Evolutionary conservation across 176 grass and related monocot genomes (phyloP), one percentile per base, ranked within the genome.

Genomic region (Raddia distichophylla): DNA sequence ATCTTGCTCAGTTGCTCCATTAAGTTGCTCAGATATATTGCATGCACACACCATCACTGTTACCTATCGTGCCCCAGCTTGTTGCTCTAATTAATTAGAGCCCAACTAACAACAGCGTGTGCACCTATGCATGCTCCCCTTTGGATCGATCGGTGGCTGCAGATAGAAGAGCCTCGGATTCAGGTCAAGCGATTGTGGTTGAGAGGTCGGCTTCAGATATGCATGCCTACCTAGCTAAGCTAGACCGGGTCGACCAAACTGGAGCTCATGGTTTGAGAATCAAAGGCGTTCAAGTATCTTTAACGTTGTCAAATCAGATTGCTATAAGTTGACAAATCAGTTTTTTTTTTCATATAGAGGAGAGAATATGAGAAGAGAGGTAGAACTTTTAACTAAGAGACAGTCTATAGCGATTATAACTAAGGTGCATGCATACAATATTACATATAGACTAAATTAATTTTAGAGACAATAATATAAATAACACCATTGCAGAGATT

Each of bases 191-290:
- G 19, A 55, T 67, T 67, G 79, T 33, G 57, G 83, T 67, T 90
- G 66, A 69, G 78, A 78, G 17, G 74, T 90, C 88, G 60, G 46
- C 34, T 44, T 86, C 83, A 64, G 58, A 40, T n/a, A 33, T 47
- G 13, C 64, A 33, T 47, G 37, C 37, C 37, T 40, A 40, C 37
- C 37, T 40, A 40, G 37, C 37, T 40, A 40, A 40, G 37, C 22
- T 76, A 73, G 61, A 16, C 12, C 5, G 10, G 27, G 63, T 44
- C 72, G 6, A 16, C 42, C 65, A 56, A 52, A 48, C 45, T 18
- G 53, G 58, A 46, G 50, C 43, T 67, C 5, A 58, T 58, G 68
- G 73, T 64, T 15, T 11, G 20, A 76, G 53, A 42, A 42, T 42
- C 64, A 48, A 27, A 27, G 27, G 27, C 27, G 27, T 27, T 27